phyloP scores from a whole-genome alignment of 208 protist species.

The Naegleria gruberi region DNA sequence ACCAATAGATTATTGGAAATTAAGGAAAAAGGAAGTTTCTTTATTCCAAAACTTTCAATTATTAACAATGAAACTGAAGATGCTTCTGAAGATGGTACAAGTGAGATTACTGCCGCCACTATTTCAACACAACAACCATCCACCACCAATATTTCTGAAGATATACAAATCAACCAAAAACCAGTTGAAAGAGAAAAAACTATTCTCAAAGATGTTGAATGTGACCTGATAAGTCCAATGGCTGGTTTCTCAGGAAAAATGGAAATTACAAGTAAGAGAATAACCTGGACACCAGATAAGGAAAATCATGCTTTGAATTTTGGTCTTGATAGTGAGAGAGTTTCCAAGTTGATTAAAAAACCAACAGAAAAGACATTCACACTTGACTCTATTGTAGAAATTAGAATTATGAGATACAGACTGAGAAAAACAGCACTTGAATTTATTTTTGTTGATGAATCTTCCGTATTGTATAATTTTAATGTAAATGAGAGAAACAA shows the following conservation, averaged over 20 bases:
- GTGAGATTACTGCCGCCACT: not conserved
- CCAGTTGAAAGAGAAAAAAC: not conserved
- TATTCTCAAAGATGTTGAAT: not conserved
- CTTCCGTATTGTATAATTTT: slow-evolving; percentile 20
- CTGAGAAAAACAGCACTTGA: slow-evolving; percentile 13
- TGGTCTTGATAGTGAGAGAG: not conserved
- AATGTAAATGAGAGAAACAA: slow-evolving; percentile 23
- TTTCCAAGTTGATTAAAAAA: not conserved
- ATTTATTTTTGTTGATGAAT: slow-evolving; percentile 23
- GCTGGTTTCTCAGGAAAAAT: not conserved
- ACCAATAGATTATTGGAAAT: not conserved
- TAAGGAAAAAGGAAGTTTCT: not conserved
- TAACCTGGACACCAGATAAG: not conserved
- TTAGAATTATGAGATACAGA: slow-evolving; percentile 11
- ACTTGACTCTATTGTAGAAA: not conserved
- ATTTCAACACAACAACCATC: not conserved
- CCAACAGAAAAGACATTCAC: not conserved
- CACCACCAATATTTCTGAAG: not conserved
- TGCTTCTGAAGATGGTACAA: not conserved
- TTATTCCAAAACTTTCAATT: not conserved
- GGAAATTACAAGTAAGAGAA: not conserved
- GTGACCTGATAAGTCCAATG: slow-evolving; percentile 17
- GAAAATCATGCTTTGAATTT: not conserved
- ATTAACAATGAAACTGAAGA: not conserved
- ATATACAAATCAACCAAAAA: not conserved